Evolutionary conservation across 768 basidiomycete genomes (phyloP).

Genomic region (Boletellus ananas): DNA sequence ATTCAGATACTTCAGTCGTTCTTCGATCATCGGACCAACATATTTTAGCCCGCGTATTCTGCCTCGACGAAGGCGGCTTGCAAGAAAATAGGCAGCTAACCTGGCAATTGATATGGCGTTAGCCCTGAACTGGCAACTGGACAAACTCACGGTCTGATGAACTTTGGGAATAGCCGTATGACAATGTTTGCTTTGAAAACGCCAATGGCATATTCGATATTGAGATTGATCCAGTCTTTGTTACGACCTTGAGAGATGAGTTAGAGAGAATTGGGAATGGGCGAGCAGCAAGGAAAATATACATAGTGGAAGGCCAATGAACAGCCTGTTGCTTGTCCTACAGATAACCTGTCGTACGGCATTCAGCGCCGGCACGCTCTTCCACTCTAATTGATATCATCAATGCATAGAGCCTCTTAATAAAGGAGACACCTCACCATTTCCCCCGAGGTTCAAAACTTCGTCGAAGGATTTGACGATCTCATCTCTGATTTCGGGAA

Average conservation of each 20-base stretch:
- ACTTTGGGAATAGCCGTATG: slow-evolving; percentile 30
- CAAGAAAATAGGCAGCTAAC: slow-evolving; percentile 12
- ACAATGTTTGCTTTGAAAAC: slow-evolving; percentile 17
- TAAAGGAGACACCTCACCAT: slow-evolving; percentile 7
- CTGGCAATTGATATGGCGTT: slow-evolving; percentile 1
- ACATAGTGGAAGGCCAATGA: slow-evolving; percentile 51
- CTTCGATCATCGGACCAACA: slow-evolving; percentile 29
- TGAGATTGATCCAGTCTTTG: slow-evolving; percentile 32
- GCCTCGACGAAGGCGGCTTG: not conserved
- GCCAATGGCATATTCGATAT: slow-evolving; percentile 28
- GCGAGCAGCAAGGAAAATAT: not conserved
- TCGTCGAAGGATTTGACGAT: slow-evolving; percentile 39
- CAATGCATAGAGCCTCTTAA: not conserved
- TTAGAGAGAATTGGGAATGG: not conserved
- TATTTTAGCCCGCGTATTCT: slow-evolving; percentile 5
- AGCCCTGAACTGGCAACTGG: not conserved
- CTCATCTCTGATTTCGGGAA: slow-evolving; percentile 43
- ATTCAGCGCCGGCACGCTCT: slow-evolving; percentile 24
- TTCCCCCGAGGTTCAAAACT: slow-evolving; percentile 22
- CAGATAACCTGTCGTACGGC: slow-evolving; percentile 34
- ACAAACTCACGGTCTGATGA: slow-evolving; percentile 28
- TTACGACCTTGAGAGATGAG: slow-evolving; percentile 34
- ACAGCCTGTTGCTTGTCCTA: slow-evolving; percentile 41
- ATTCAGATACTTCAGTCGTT: slow-evolving; percentile 19
- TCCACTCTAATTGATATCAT: slow-evolving; percentile 36